These are phyloP conservation scores for Eucalyptus regnans DNA, from an alignment of 345 rosid species.

Conservation along the genomic window DNA sequence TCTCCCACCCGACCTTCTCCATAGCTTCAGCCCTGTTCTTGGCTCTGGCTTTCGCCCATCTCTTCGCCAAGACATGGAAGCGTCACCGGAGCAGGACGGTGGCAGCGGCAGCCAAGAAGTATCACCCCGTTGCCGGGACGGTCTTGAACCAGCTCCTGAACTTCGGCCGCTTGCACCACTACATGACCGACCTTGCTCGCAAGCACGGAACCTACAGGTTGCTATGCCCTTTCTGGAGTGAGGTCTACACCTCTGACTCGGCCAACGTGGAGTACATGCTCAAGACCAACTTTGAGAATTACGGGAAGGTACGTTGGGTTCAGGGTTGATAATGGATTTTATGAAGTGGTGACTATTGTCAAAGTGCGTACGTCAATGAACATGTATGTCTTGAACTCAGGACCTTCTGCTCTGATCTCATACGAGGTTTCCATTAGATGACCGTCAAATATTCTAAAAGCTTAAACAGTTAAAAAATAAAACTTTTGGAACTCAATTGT, in stretches of 20 bases:
- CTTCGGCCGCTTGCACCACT: conserved; percentile 36
- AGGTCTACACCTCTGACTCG: conserved; percentile 38
- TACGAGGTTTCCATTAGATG: accelerated
- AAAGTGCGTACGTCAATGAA: background rate
- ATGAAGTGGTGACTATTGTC: background rate
- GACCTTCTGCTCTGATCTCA: accelerated
- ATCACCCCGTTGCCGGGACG: conserved; percentile 45
- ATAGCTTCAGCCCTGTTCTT: too few species aligned
- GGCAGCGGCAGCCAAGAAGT: too few species aligned
- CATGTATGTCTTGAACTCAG: background rate
- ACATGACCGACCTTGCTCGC: conserved; percentile 35
- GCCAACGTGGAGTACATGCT: conserved; percentile 34
- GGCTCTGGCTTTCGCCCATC: too few species aligned
- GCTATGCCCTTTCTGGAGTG: conserved; percentile 24
- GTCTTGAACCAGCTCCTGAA: conserved; percentile 33
- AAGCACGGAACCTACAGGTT: conserved; percentile 37
- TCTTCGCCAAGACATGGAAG: too few species aligned
- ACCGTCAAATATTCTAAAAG: too few species aligned
- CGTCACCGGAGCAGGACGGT: accelerated
- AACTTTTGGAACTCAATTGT: too few species aligned
- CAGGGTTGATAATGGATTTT: background rate
- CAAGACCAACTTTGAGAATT: conserved; percentile 31
- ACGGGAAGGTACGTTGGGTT: conserved; percentile 17
- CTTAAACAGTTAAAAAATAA: too few species aligned
- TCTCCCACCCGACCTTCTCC: too few species aligned